Evolutionary conservation across 1,284 basidiomycete species (phyloP).

Genomic region (Stygiomarasmius scandens): DNA sequence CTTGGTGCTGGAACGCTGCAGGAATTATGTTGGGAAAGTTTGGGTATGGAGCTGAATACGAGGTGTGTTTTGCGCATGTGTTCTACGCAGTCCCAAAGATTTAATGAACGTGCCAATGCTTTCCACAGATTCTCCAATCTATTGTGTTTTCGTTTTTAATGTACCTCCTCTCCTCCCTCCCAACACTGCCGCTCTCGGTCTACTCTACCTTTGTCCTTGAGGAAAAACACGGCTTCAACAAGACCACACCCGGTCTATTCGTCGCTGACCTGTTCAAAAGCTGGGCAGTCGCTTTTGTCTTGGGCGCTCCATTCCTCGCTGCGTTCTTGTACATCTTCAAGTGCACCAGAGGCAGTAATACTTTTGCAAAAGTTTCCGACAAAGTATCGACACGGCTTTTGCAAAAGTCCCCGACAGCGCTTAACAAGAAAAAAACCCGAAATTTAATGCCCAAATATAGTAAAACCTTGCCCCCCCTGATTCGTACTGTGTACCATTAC

Average conservation of each 20-base stretch:
- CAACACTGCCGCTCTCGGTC: conserved; percentile 73
- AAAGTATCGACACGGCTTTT: too few relatives aligned
- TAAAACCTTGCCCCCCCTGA: too few relatives aligned
- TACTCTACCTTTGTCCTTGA: conserved; percentile 95
- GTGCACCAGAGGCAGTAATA: too few relatives aligned
- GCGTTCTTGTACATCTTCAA: conserved; percentile 91
- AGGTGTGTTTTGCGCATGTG: conserved; percentile 47
- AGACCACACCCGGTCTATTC: conserved; percentile 80
- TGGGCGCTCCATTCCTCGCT: conserved; percentile 90
- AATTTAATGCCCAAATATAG: too few relatives aligned
- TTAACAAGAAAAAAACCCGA: too few relatives aligned
- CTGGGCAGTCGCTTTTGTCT: conserved; percentile 75
- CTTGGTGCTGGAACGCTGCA: conserved; percentile 74
- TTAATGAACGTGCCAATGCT: conserved; percentile 32
- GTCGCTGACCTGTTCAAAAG: conserved; percentile 81
- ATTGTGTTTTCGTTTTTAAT: conserved; percentile 77
- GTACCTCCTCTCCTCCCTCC: conserved; percentile 67
- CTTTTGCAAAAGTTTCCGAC: too few relatives aligned
- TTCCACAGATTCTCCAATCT: conserved; percentile 79
- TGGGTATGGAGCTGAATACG: conserved; percentile 71
- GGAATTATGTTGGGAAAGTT: conserved; percentile 53
- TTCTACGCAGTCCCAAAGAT: too few relatives aligned
- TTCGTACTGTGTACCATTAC: too few relatives aligned
- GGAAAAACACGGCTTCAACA: conserved; percentile 97
- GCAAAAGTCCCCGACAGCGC: too few relatives aligned